A percentile compares a stretch with the other conserved stretches of the same genome.
These are phyloP conservation scores for Boehmeria nivea DNA, from an alignment of 306 rosid species.

Conservation along the genomic window DNA sequence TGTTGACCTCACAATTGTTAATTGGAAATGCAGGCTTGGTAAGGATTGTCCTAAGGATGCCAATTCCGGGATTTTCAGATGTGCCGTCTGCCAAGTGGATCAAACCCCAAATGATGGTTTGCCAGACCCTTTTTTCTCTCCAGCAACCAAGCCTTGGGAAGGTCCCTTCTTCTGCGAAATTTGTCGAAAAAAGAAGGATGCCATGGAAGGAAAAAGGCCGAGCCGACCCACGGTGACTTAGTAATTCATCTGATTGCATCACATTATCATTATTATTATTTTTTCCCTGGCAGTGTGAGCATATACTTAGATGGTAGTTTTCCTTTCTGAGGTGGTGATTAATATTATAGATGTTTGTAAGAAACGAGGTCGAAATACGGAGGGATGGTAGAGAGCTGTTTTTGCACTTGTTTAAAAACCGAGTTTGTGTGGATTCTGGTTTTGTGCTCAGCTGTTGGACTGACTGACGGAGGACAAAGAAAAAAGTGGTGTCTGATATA, in stretches of 20 bases:
- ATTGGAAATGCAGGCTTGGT: conserved; percentile 73
- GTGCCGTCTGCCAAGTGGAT: conserved; percentile 94
- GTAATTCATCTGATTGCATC: conserved; percentile 41
- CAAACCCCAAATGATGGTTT: conserved; percentile 73
- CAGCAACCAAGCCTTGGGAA: conserved; percentile 89
- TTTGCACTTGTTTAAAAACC: conserved; percentile 37
- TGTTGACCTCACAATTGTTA: conserved; percentile 3
- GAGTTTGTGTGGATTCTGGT: conserved; percentile 42
- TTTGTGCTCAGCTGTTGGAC: conserved; percentile 86
- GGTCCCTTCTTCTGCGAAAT: conserved; percentile 85
- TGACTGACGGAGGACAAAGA: conserved; percentile 43
- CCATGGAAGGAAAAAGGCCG: conserved; percentile 93
- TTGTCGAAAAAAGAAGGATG: conserved; percentile 87
- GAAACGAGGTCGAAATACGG: conserved; percentile 67
- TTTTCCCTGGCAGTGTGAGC: conserved; percentile 77
- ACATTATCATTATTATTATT: conserved; percentile 32
- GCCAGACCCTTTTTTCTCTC: conserved; percentile 75
- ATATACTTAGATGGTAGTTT: conserved; percentile 36
- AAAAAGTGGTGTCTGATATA: conserved; percentile 40
- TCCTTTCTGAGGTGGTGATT: conserved; percentile 38
- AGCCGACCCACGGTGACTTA: conserved; percentile 52
- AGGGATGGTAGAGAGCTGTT: conserved; percentile 31
- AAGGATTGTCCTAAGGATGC: conserved; percentile 58
- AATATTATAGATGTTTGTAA: conserved; percentile 45
- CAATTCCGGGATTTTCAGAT: conserved; percentile 71